These are phyloP conservation scores for Cytospora paraplurivora DNA, from an alignment of 2,329 filamentous ascomycete genomes.

Conservation along the genomic window DNA sequence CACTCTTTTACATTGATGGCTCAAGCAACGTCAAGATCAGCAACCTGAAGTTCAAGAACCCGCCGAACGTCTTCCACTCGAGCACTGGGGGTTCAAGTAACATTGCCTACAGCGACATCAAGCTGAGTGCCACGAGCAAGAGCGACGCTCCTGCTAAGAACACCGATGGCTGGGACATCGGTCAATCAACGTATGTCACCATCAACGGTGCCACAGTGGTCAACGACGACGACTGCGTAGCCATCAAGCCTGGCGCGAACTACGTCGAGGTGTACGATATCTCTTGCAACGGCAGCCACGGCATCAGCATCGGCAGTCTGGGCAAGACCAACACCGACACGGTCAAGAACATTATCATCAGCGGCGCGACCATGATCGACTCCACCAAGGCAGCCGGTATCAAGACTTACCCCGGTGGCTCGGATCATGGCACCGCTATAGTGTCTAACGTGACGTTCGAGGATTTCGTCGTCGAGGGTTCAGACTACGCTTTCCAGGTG, in stretches of 20 bases:
- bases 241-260: constrained; percentile 45
- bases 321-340: constrained; percentile 42
- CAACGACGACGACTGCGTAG: constrained; percentile 49
- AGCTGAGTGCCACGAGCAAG: constrained; percentile 43
- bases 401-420: constrained; percentile 63
- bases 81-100: constrained; percentile 41
- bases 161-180: constrained; percentile 46
- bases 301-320: constrained; percentile 50
- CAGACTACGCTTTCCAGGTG: constrained; percentile 49
- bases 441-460: constrained; percentile 47
- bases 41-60: constrained; percentile 44
- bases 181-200: constrained; percentile 41
- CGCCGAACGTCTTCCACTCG: constrained; percentile 49
- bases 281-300: constrained; percentile 49
- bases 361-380: constrained; percentile 37
- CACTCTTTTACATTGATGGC: constrained; percentile 44
- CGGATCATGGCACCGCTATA: constrained; percentile 39
- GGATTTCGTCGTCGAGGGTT: constrained; percentile 40
- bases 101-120: constrained; percentile 41
- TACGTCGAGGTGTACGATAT: constrained; percentile 45
- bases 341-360: constrained; percentile 47
- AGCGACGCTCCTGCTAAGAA: constrained; percentile 46
- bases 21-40: constrained; percentile 41
- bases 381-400: constrained; percentile 59
- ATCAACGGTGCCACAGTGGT: constrained; percentile 41